Percentiles rank a stretch among this genome's conserved stretches.
Conservation (phyloP, 768 basidiomycete species). For the Tulasnella sp. region DNA sequence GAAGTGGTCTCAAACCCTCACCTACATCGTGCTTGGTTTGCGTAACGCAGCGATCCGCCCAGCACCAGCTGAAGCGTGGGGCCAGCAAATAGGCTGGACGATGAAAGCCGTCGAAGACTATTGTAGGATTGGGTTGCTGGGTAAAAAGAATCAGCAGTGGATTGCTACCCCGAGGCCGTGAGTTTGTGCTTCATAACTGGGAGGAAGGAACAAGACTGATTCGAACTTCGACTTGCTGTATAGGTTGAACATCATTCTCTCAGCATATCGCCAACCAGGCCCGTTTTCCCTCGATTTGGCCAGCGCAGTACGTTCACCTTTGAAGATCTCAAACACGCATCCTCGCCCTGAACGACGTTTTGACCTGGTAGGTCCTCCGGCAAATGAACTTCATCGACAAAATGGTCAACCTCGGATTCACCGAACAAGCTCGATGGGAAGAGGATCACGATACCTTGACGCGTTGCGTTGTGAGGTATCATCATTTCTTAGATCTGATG, state of each 20-base stretch:
- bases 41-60: neutral
- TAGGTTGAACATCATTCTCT: constrained; percentile 74
- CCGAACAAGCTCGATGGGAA: constrained; percentile 40
- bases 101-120: neutral
- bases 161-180: constrained; percentile 13
- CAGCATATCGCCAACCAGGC: constrained; percentile 77
- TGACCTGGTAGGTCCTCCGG: constrained; percentile 34
- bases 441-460: constrained; percentile 39
- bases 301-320: constrained; percentile 29
- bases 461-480: constrained; percentile 36
- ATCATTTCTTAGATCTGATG: constrained; percentile 38
- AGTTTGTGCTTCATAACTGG: neutral
- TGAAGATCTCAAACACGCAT: neutral
- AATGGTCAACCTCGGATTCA: constrained; percentile 37
- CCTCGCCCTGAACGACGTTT: neutral
- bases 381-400: constrained; percentile 37
- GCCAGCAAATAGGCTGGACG: neutral
- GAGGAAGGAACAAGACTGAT: neutral
- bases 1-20: constrained; percentile 7
- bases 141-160: neutral
- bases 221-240: constrained; percentile 51
- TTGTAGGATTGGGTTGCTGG: neutral
- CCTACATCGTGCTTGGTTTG: neutral
- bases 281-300: constrained; percentile 34
- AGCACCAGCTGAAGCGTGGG: neutral